Conservation (phyloP, 371 early-diverging fungal genomes). For the Mucor piriformis region DNA sequence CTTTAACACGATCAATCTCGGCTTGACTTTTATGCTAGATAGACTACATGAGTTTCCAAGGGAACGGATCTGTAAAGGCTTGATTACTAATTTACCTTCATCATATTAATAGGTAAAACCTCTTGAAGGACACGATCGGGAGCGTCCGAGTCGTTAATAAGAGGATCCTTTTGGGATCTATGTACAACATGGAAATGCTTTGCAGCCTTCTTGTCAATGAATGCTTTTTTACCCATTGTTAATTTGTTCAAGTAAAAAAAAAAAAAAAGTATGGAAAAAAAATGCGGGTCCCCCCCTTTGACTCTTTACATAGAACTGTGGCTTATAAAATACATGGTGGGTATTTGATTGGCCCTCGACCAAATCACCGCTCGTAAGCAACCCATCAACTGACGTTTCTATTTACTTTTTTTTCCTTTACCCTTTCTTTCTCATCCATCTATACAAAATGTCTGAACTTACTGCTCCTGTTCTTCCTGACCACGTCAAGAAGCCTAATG, state of each 20-base stretch:
- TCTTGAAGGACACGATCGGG: conserved; percentile 84
- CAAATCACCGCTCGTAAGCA: not conserved
- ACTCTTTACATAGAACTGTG: not conserved
- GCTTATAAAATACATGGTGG: conserved; percentile 18
- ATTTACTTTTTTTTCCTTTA: conserved; percentile 3
- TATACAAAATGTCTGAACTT: conserved; percentile 5
- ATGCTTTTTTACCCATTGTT: conserved; percentile 76
- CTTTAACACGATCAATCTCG: conserved; percentile 38
- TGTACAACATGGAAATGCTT: conserved; percentile 90
- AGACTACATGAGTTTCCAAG: not conserved
- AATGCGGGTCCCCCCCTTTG: not conserved
- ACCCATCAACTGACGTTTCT: not conserved
- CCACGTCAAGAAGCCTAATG: conserved; percentile 56
- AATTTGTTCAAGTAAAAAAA: conserved; percentile 3
- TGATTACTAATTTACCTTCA: conserved; percentile 51
- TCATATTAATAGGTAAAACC: conserved; percentile 68
- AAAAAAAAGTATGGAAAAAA: conserved; percentile 16
- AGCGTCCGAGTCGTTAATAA: conserved; percentile 80
- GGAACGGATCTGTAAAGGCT: not conserved
- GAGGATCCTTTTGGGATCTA: conserved; percentile 94
- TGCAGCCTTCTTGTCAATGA: conserved; percentile 86
- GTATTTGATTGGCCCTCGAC: conserved; percentile 10
- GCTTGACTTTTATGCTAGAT: conserved; percentile 47
- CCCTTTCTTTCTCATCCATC: conserved; percentile 1
- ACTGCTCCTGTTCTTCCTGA: conserved; percentile 40